Evolutionary conservation across 1,284 basidiomycete species (phyloP), one percentile per base, ranked within the genome.

Genomic region (Kwoniella shivajii): DNA sequence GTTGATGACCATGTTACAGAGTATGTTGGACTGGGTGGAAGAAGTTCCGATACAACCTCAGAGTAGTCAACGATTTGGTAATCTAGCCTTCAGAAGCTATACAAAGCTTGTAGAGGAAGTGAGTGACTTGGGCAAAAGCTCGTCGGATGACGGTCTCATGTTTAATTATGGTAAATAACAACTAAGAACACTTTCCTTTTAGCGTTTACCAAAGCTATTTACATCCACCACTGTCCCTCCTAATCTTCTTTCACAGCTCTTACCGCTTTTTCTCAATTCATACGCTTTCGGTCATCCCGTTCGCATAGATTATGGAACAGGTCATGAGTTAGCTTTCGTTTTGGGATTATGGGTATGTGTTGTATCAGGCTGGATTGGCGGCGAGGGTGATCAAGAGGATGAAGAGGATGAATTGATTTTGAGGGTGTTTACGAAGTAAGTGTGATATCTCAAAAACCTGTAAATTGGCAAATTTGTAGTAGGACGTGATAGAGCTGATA

Each of bases 241-340:
- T 10, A 51, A 74, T 3, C 81, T 84, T 1, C 79, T 84, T 85
- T 42, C 45, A 3, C 92, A 96, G 69, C 78, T 99, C 44, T 70
- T 89, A 30, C 85, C 87, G 0, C 69, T 79, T 1, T 57, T 77
- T 2, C 16, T 76, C 45, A 50, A 75, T 16, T 76, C 76, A 5
- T 65, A 69, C 16, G 86, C 92, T 0, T 98, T 98, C 73, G 95
- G 95, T 6, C 94, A 91, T 11, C 90, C 92, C 64, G 84, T 84
- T 3, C 85, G 95, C 42, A 87, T 99, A 78, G 95, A 99, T 80
- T 99, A 98, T 71, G 96, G 95, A 1, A 93, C 92, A 1, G 95
- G 95, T 0, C 95, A 99, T 72, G 95, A 99, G 79, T 83, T 90
- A 0, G 87, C 89, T 0, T 97, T 96, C 71, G 84, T 84, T 6